phyloP scores from a whole-genome alignment of 2,329 filamentous ascomycete genomes.

The Periconia sp. region DNA sequence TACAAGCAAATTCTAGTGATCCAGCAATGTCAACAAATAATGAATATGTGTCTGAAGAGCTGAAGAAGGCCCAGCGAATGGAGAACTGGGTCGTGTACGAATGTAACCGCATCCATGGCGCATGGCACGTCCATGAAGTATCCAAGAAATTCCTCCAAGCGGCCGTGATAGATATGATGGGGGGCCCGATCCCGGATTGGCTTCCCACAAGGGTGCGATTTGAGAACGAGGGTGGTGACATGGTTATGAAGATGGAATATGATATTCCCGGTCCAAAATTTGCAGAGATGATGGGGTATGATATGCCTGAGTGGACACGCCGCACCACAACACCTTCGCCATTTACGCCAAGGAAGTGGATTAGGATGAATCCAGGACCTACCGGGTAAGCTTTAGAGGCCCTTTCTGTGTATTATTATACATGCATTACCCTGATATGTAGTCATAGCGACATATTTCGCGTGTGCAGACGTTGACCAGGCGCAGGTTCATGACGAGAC shows the following conservation, averaged over 20 bases:
- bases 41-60: no score
- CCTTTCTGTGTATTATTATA: no score
- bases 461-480: no score
- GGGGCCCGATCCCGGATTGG: conserved; percentile 36
- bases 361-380: no score
- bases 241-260: conserved; percentile 37
- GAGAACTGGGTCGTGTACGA: conserved; percentile 24
- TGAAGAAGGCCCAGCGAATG: conserved; percentile 26
- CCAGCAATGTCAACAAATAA: no score
- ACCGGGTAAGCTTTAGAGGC: no score
- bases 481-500: no score
- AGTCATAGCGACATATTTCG: no score
- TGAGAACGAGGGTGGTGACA: conserved; percentile 33
- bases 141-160: conserved; percentile 26
- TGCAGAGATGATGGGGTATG: conserved; percentile 16
- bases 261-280: conserved; percentile 2
- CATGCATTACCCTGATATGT: no score
- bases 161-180: conserved; percentile 30
- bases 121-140: conserved; percentile 28
- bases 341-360: no score
- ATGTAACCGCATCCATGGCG: conserved; percentile 28
- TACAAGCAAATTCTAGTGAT: no score
- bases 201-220: conserved; percentile 33
- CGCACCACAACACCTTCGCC: no score
- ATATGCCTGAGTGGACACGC: conserved; percentile 17